Conservation (phyloP, 371 early-diverging fungal genomes). For the Apophysomyces ossiformis region DNA sequence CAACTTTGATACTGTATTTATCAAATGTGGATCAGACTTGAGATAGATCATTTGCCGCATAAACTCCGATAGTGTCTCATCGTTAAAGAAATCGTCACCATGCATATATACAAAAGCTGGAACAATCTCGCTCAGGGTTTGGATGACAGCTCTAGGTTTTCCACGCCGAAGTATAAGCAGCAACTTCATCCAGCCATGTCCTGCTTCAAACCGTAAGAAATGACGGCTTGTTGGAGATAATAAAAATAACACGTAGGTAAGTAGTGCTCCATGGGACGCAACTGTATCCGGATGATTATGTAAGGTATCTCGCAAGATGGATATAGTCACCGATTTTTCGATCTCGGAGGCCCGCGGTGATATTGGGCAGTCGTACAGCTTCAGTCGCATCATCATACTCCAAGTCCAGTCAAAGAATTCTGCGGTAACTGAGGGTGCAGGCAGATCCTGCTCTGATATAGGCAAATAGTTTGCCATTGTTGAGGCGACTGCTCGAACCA, state of each 20-base stretch:
- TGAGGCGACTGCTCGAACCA: constrained; percentile 29
- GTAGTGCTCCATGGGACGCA: constrained; percentile 46
- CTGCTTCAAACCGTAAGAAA: constrained; percentile 52
- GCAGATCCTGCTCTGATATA: constrained; percentile 17
- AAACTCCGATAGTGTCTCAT: constrained; percentile 36
- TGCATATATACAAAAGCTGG: constrained; percentile 57
- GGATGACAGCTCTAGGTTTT: constrained; percentile 37
- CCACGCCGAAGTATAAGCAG: constrained; percentile 46
- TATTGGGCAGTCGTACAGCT: constrained; percentile 50
- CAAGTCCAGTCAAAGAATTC: constrained; percentile 60
- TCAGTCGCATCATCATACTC: constrained; percentile 44
- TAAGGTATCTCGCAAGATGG: constrained; percentile 39
- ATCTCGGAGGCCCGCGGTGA: constrained; percentile 37
- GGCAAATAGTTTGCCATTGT: constrained; percentile 37
- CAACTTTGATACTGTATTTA: constrained; percentile 18
- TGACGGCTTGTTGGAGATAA: constrained; percentile 57
- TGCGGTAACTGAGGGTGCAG: constrained; percentile 4
- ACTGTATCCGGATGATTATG: constrained; percentile 25
- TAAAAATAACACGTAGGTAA: constrained; percentile 50
- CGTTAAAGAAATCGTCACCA: constrained; percentile 57
- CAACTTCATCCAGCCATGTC: constrained; percentile 57
- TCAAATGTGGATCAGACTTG: constrained; percentile 53
- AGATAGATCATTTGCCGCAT: constrained; percentile 42
- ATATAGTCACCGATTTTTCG: constrained; percentile 35
- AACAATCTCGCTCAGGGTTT: constrained; percentile 39